Evolutionary conservation across 2,329 filamentous ascomycete genomes (phyloP).

Genomic region (Sphaceloma murrayae): DNA sequence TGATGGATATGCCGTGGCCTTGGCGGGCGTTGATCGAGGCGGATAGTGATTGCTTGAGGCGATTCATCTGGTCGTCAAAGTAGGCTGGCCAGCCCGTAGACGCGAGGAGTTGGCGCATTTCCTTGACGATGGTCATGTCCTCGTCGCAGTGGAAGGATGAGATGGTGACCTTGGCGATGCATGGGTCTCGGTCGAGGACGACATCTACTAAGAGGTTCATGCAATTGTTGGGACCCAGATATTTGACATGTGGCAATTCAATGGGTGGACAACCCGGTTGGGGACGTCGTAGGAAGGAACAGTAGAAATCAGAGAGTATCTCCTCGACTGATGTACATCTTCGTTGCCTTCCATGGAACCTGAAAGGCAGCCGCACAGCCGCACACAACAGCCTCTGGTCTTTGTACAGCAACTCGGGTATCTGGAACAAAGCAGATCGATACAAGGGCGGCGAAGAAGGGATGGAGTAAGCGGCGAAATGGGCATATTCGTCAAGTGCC

Average conservation of each 20-base stretch:
- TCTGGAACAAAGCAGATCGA: background rate
- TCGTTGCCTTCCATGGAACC: background rate
- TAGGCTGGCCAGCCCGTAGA: background rate
- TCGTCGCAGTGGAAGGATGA: background rate
- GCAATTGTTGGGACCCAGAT: background rate
- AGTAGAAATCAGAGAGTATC: background rate
- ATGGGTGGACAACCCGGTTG: background rate
- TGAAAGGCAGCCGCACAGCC: background rate
- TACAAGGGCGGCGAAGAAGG: background rate
- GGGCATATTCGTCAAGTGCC: background rate
- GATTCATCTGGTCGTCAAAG: background rate
- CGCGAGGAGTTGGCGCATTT: background rate
- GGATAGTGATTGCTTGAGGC: background rate
- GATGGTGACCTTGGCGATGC: no score
- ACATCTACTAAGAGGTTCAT: no score
- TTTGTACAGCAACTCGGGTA: background rate
- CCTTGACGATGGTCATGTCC: background rate
- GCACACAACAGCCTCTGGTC: background rate
- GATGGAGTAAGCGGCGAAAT: background rate
- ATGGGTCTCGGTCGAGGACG: no score
- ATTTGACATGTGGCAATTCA: conserved; percentile 3
- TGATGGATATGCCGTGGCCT: background rate
- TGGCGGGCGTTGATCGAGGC: background rate
- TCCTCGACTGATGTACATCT: conserved; percentile 1
- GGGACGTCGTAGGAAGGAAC: conserved; percentile 1